Evolutionary conservation across 2,329 filamentous ascomycete species (phyloP), one percentile per base, ranked within the genome.

Genomic region (Xylariaceae sp.): DNA sequence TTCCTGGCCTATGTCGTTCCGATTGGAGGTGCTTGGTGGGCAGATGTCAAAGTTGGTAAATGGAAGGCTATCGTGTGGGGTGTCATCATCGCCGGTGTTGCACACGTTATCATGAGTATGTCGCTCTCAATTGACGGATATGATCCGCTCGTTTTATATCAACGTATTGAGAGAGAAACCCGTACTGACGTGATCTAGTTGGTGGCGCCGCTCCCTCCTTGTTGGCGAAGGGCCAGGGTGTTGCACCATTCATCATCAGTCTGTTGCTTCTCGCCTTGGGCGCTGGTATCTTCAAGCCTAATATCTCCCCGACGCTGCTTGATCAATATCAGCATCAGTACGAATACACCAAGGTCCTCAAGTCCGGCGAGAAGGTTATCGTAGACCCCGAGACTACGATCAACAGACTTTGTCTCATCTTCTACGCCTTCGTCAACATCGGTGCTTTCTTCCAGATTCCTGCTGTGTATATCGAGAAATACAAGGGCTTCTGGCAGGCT

Each of bases 211-310:
- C 86, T 10, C 86, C 86, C 0, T 67, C 72, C 1, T 75, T 86
- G 13, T 80, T 89, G 44, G 69, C 75, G 18, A 63, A 58, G 7
- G 60, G 60, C 36, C 53, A 60, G 31, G 60, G 60, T 39, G 76
- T 86, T n/a, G 81, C 76, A 0, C 80, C 80, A 7, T 86, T 88
- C 50, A 68, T 86, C 2, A 70, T 84, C 31, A 82, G 83, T 19
- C 76, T 88, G 58, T 69, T 88, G 42, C 75, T 89, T 52, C 84
- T 89, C 66, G 84, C 84, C 2, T 61, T 88, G 6, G 86, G 86
- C 42, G 86, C 84, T 1, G 86, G 86, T 51, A 81, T 84, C 51
- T 88, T 89, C 76, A 90, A 89, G 71, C 78, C 83, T 16, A 89
- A 75, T 49, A 69, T 77, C 1, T 66, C 73, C 5, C 75, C 75